phyloP scores from a whole-genome alignment of 2,329 filamentous ascomycete genomes.

The Penicillium janthinellum region DNA sequence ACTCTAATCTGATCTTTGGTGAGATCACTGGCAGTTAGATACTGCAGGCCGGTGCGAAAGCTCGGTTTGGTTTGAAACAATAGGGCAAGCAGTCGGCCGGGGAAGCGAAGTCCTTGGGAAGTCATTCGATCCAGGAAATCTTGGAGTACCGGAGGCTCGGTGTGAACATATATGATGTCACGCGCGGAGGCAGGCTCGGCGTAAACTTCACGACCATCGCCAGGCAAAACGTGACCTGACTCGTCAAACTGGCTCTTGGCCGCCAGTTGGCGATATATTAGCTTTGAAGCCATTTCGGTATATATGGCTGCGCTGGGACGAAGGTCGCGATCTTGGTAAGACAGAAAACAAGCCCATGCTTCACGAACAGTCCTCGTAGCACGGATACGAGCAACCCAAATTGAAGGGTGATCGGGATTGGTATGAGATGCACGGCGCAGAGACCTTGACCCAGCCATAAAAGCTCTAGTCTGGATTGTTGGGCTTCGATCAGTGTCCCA shows the following conservation, averaged over 20 bases:
- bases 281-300: slow-evolving; percentile 59
- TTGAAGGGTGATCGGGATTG: slow-evolving; percentile 29
- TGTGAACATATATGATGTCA: slow-evolving; percentile 59
- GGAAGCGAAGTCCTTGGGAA: slow-evolving; percentile 46
- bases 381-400: slow-evolving; percentile 61
- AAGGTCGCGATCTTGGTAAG: slow-evolving; percentile 51
- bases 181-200: slow-evolving; percentile 59
- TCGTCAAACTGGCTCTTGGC: slow-evolving; percentile 25
- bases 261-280: slow-evolving; percentile 46
- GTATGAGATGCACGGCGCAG: slow-evolving; percentile 9
- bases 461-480: slow-evolving; percentile 61
- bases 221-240: slow-evolving; percentile 48
- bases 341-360: slow-evolving; percentile 66
- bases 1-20: slow-evolving; percentile 34
- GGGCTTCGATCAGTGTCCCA: slow-evolving; percentile 66
- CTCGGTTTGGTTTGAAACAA: slow-evolving; percentile 50
- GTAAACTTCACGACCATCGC: slow-evolving; percentile 58
- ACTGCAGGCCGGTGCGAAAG: slow-evolving; percentile 46
- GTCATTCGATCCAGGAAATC: slow-evolving; percentile 56
- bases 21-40: slow-evolving; percentile 43
- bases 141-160: slow-evolving; percentile 55
- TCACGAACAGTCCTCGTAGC: slow-evolving; percentile 63
- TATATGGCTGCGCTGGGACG: slow-evolving; percentile 50
- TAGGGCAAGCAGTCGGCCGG: slow-evolving; percentile 49
- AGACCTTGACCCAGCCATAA: slow-evolving; percentile 38